These are phyloP conservation scores for Fusarium foetens DNA, from an alignment of 2,329 filamentous ascomycete genomes.

Conservation along the genomic window DNA sequence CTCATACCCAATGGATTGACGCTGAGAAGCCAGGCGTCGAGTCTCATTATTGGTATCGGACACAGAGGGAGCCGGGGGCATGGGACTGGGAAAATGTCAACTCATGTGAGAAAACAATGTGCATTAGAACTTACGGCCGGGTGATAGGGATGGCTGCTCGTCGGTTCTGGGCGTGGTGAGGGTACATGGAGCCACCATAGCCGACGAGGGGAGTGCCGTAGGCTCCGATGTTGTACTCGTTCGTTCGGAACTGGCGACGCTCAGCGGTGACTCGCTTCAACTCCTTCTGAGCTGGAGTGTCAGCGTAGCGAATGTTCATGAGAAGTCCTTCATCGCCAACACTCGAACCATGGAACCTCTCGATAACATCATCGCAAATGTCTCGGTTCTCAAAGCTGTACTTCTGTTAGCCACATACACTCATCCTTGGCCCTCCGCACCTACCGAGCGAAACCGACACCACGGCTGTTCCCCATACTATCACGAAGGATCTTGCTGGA, in stretches of 20 bases:
- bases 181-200: constrained; percentile 55
- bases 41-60: constrained; percentile 31
- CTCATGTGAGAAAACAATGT: background rate
- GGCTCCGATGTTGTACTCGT: constrained; percentile 87
- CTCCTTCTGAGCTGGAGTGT: constrained; percentile 95
- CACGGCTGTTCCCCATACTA: constrained; percentile 89
- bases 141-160: constrained; percentile 43
- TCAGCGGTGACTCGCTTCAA: constrained; percentile 96
- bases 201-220: constrained; percentile 72
- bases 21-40: constrained; percentile 48
- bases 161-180: constrained; percentile 52
- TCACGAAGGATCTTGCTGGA: constrained; percentile 97
- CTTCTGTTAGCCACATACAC: background rate
- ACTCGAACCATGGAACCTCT: constrained; percentile 82
- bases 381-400: constrained; percentile 87
- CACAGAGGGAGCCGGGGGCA: background rate
- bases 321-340: constrained; percentile 83
- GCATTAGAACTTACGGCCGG: constrained; percentile 45
- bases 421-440: constrained; percentile 39
- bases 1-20: constrained; percentile 51
- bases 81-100: constrained; percentile 27
- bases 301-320: constrained; percentile 94
- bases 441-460: constrained; percentile 96
- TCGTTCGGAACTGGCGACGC: constrained; percentile 93
- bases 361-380: constrained; percentile 89